Evolutionary conservation across 164 flowering plant species (phyloP).

Genomic region (Chloranthus sessilifolius): DNA sequence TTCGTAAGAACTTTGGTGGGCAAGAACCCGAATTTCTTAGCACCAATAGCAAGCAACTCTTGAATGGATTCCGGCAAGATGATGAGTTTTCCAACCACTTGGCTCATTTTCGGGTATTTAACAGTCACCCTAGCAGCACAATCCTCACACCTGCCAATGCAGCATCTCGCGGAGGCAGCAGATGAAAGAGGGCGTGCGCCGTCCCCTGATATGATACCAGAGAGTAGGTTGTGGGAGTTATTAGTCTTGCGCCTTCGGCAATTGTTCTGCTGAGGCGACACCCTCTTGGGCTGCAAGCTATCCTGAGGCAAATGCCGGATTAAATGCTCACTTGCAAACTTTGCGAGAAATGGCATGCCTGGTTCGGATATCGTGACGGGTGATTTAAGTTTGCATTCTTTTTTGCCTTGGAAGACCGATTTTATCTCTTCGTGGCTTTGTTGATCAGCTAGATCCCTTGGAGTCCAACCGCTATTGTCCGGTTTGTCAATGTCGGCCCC

Average conservation of each 20-base stretch:
- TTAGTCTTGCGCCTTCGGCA: conserved; percentile 41
- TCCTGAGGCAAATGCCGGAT: not conserved
- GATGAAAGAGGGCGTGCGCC: conserved; percentile 16
- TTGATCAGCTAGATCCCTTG: conserved; percentile 67
- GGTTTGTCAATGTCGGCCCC: conserved; percentile 56
- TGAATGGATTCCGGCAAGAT: conserved; percentile 42
- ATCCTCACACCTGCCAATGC: not conserved
- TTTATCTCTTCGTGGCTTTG: conserved; percentile 70
- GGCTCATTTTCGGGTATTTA: conserved; percentile 49
- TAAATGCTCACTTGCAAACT: not conserved
- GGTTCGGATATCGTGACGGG: not conserved
- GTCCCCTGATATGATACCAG: conserved; percentile 61
- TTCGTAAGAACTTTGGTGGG: conserved; percentile 36
- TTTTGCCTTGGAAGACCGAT: conserved; percentile 38
- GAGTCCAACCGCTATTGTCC: conserved; percentile 60
- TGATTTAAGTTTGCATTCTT: conserved; percentile 38
- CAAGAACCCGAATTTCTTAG: conserved; percentile 38
- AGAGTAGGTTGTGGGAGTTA: conserved; percentile 60
- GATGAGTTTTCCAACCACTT: conserved; percentile 43
- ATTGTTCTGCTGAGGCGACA: too few species aligned
- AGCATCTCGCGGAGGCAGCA: not conserved
- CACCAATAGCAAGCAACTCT: conserved; percentile 50
- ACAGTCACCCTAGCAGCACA: conserved; percentile 45
- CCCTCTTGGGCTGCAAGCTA: not conserved
- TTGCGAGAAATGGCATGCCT: not conserved